Evolutionary conservation across 192 early-diverging fungal genomes (phyloP).

Genomic region (Coemansia sp.): DNA sequence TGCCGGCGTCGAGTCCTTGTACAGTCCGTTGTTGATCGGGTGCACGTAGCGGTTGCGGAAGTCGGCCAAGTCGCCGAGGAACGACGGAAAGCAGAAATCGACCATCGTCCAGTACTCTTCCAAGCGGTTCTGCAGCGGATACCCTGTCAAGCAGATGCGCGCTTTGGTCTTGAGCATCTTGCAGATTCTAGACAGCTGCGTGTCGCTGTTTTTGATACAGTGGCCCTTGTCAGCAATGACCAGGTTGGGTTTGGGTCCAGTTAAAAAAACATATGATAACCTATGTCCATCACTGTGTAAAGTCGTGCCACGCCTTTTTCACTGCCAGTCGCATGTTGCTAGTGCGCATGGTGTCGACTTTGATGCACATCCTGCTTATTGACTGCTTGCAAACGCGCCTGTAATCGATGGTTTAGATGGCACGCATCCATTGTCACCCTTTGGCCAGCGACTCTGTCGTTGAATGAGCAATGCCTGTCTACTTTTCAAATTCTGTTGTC

Average conservation of each 20-base stretch:
- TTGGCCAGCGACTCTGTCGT: conserved; percentile 4
- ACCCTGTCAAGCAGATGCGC: conserved; percentile 76
- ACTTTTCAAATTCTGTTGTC: conserved; percentile 66
- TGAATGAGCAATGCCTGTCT: conserved; percentile 52
- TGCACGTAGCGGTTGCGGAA: conserved; percentile 61
- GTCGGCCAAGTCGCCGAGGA: conserved; percentile 55
- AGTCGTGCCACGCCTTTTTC: conserved; percentile 59
- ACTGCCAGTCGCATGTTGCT: too few species aligned
- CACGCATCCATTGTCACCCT: conserved; percentile 9
- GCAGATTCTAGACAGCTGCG: conserved; percentile 21
- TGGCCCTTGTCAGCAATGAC: conserved; percentile 84
- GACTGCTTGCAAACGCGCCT: not conserved
- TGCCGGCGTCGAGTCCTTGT: conserved; percentile 45
- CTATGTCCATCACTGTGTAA: conserved; percentile 66
- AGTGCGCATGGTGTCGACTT: too few species aligned
- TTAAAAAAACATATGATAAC: conserved; percentile 61
- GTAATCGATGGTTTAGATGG: conserved; percentile 12
- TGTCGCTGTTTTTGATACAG: conserved; percentile 58
- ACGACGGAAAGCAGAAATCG: conserved; percentile 65
- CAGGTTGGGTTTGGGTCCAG: too few species aligned
- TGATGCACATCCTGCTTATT: too few species aligned
- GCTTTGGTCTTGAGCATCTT: conserved; percentile 54
- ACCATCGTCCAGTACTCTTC: conserved; percentile 80
- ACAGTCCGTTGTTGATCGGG: conserved; percentile 62
- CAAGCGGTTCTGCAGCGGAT: conserved; percentile 81